Conservation (phyloP, 2,329 filamentous ascomycete species). For the Emydomyces testavorans region DNA sequence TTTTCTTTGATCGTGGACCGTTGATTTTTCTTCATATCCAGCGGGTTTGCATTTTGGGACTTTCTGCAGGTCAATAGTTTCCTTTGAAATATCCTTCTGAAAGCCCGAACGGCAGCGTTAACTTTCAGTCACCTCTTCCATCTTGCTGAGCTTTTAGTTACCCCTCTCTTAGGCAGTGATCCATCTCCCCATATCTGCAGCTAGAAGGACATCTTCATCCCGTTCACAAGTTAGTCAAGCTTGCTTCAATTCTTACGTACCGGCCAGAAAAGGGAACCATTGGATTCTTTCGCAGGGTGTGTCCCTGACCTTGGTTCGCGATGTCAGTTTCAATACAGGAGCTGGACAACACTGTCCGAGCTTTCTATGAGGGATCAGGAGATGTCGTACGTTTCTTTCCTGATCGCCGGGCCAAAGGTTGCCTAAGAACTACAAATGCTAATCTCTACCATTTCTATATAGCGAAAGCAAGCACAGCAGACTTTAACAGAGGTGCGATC, state of each 20-base stretch:
- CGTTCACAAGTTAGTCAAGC: not conserved
- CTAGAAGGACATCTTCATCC: not conserved
- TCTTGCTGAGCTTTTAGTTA: not conserved
- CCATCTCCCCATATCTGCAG: slow-evolving; percentile 2
- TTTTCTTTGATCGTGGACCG: not conserved
- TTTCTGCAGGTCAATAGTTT: not conserved
- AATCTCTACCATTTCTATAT: slow-evolving; percentile 29
- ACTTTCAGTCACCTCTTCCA: not conserved
- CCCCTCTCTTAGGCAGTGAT: not conserved
- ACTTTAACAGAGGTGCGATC: slow-evolving; percentile 73
- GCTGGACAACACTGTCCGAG: slow-evolving; percentile 89
- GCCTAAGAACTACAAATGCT: slow-evolving; percentile 21
- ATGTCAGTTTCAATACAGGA: slow-evolving; percentile 73
- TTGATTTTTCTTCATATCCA: not conserved
- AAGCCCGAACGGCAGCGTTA: not conserved
- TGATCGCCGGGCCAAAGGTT: not conserved
- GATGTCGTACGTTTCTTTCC: slow-evolving; percentile 58
- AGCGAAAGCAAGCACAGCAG: slow-evolving; percentile 95
- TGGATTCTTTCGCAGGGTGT: slow-evolving; percentile 1
- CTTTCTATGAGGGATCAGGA: slow-evolving; percentile 95
- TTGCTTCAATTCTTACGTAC: not conserved
- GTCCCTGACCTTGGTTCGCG: slow-evolving; percentile 22
- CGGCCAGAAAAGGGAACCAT: not conserved
- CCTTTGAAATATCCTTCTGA: not conserved
- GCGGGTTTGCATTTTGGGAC: not conserved